phyloP scores from a whole-genome alignment of 1,139 yeast genomes.

The Taphrina populina region DNA sequence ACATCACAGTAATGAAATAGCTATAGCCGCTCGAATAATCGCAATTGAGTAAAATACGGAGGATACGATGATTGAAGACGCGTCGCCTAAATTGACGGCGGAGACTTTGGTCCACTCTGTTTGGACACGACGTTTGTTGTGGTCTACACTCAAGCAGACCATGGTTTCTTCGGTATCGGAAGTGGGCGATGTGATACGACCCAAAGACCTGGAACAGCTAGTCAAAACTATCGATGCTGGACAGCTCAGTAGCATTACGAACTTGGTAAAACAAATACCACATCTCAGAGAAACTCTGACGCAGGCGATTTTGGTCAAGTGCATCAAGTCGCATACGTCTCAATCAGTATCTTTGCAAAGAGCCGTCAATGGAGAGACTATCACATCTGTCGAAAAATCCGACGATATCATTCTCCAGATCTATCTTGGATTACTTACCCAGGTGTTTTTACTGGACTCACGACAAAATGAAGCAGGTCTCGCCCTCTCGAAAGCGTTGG shows the following conservation, averaged over 20 bases:
- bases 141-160: neutral
- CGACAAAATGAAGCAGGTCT: slow-evolving; percentile 48
- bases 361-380: slow-evolving; percentile 52
- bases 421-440: slow-evolving; percentile 43
- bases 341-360: neutral
- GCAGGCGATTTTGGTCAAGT: neutral
- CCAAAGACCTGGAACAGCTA: neutral
- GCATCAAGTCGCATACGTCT: slow-evolving; percentile 11
- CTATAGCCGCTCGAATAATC: no score
- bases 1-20: no score
- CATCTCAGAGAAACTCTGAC: slow-evolving; percentile 7
- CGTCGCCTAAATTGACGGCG: no score
- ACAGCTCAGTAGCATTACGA: neutral
- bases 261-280: slow-evolving; percentile 12
- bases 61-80: no score
- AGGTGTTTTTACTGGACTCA: slow-evolving; percentile 69
- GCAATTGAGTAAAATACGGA: no score
- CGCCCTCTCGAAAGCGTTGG: slow-evolving; percentile 49
- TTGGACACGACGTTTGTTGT: no score
- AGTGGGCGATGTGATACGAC: neutral
- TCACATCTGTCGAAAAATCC: neutral
- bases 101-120: no score
- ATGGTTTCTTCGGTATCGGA: slow-evolving; percentile 12
- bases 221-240: slow-evolving; percentile 1
- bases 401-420: slow-evolving; percentile 9